phyloP scores from a whole-genome alignment of 805 yeast genomes.

The Isabelozyma rhagii region DNA sequence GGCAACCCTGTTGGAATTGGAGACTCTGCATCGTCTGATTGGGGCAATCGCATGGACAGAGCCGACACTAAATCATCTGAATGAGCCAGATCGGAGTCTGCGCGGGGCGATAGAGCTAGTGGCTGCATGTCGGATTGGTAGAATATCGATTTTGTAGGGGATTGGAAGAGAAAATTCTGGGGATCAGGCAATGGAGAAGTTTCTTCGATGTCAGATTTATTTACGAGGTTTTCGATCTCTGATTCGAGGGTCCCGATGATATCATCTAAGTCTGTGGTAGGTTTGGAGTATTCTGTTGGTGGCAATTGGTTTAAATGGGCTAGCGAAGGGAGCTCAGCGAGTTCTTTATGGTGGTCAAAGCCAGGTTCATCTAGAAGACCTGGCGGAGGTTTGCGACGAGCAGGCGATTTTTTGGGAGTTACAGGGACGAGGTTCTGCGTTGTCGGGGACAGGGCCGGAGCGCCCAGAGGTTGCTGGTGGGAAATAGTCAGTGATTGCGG shows the following conservation, averaged over 20 bases:
- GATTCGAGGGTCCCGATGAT: slow-evolving; percentile 20
- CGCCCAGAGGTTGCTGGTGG: no score
- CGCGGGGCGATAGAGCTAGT: not conserved
- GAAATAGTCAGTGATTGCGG: no score
- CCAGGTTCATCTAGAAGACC: slow-evolving; percentile 1
- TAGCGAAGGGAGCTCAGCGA: not conserved
- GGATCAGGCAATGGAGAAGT: slow-evolving; percentile 1
- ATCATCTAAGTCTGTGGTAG: slow-evolving; percentile 11
- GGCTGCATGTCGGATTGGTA: not conserved
- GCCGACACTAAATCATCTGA: no score
- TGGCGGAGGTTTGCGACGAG: slow-evolving; percentile 7
- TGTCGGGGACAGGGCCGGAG: not conserved
- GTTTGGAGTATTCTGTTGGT: not conserved
- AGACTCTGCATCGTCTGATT: no score
- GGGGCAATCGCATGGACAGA: no score
- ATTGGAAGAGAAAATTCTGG: slow-evolving; percentile 1
- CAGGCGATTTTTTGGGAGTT: not conserved
- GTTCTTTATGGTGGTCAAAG: not conserved
- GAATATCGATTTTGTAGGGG: not conserved
- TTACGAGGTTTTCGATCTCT: slow-evolving; percentile 18
- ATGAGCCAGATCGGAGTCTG: not conserved
- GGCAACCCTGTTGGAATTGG: not conserved
- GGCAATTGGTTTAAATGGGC: not conserved
- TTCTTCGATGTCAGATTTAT: not conserved
- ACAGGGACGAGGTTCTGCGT: not conserved